Percentiles rank a stretch among this genome's conserved stretches.
Evolutionary conservation across 768 basidiomycete species (phyloP).

Genomic region (Termitomyces sp.): DNA sequence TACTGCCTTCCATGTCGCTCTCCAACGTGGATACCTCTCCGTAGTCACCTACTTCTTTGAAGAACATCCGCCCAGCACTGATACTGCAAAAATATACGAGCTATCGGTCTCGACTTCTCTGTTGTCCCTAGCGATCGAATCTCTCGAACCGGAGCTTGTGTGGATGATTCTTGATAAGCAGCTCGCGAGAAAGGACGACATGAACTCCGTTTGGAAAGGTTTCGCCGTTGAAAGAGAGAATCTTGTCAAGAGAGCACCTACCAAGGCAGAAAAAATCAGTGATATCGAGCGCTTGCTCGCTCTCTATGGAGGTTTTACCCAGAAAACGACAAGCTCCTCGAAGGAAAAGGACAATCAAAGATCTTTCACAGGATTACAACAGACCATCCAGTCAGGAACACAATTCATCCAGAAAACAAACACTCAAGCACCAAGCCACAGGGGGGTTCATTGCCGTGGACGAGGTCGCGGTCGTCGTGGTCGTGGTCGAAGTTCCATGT

Average conservation of each 20-base stretch:
- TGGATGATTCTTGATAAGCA: conserved; percentile 60
- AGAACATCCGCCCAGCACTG: conserved; percentile 53
- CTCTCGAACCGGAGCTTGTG: conserved; percentile 59
- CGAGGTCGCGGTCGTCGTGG: conserved; percentile 24
- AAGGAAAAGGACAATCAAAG: not conserved
- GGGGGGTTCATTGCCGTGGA: conserved; percentile 14
- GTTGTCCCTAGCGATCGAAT: conserved; percentile 56
- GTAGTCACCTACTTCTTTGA: conserved; percentile 63
- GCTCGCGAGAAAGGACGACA: conserved; percentile 47
- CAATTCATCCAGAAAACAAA: not conserved
- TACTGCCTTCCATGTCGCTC: conserved; percentile 66
- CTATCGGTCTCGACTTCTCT: conserved; percentile 38
- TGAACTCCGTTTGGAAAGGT: conserved; percentile 48
- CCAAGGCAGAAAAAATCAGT: conserved; percentile 32
- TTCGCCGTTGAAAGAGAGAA: conserved; percentile 32
- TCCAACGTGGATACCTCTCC: conserved; percentile 47
- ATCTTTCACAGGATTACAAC: not conserved
- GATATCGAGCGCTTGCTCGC: conserved; percentile 54
- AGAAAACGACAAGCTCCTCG: conserved; percentile 15
- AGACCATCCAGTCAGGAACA: not conserved
- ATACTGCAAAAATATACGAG: conserved; percentile 47
- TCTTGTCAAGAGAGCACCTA: conserved; percentile 19
- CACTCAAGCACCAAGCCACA: not conserved
- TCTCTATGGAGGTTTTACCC: conserved; percentile 47
- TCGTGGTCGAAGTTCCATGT: conserved; percentile 6